These are phyloP conservation scores for Pseudogymnoascus sp. DNA, from an alignment of 2,329 filamentous ascomycete species.

Conservation along the genomic window DNA sequence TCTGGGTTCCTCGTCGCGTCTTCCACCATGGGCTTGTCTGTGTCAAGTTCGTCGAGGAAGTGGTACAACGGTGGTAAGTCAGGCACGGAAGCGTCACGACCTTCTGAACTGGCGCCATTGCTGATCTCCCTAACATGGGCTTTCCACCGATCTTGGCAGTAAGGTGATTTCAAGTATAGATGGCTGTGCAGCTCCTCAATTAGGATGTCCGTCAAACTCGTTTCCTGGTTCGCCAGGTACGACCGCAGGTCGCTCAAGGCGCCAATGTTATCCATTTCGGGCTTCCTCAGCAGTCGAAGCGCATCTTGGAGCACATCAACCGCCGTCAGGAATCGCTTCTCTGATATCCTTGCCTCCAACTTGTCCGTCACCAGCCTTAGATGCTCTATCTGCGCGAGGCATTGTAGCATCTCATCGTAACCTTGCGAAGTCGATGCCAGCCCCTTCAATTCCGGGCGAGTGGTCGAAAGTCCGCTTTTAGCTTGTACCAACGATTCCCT, in stretches of 20 bases:
- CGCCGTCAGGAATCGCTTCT: constrained; percentile 88
- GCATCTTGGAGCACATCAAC: constrained; percentile 89
- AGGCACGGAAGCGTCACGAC: constrained; percentile 38
- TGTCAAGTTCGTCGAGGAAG: constrained; percentile 53
- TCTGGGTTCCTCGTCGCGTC: constrained; percentile 91
- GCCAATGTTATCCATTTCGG: constrained; percentile 85
- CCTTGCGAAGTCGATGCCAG: constrained; percentile 79
- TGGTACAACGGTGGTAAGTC: constrained; percentile 44
- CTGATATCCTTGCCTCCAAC: constrained; percentile 87
- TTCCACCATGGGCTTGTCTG: constrained; percentile 59
- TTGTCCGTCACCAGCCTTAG: constrained; percentile 84
- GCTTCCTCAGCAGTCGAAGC: constrained; percentile 71
- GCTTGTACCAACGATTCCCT: constrained; percentile 76
- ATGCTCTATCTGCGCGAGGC: constrained; percentile 77
- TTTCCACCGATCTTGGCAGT: constrained; percentile 95
- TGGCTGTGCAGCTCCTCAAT: constrained; percentile 98
- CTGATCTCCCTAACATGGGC: constrained; percentile 62
- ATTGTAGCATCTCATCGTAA: constrained; percentile 83
- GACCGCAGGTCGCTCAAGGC: constrained; percentile 76
- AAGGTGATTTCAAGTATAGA: constrained; percentile 93
- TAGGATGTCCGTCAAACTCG: constrained; percentile 81
- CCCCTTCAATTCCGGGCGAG: constrained; percentile 85
- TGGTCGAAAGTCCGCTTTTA: constrained; percentile 72
- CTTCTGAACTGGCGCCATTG: constrained; percentile 27
- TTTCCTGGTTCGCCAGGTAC: constrained; percentile 91